Evolutionary conservation across 2,329 filamentous ascomycete genomes (phyloP).

Genomic region (Penicillium italicum): DNA sequence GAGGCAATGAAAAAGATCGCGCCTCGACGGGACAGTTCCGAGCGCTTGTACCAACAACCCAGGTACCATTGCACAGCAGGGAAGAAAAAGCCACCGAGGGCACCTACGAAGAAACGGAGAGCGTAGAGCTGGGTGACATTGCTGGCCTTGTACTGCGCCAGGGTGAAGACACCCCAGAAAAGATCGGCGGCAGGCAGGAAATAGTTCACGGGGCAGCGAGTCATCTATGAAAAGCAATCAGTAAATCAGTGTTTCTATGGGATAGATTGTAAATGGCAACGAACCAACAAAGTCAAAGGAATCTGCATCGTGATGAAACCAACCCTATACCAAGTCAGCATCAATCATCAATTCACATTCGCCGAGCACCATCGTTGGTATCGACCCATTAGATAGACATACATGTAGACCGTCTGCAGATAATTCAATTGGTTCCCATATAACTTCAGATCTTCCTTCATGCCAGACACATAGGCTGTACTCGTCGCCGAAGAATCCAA

Average conservation of each 20-base stretch:
- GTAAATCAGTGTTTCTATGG: neutral
- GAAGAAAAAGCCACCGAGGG: constrained; percentile 34
- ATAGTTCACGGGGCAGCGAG: constrained; percentile 19
- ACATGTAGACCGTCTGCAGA: constrained; percentile 21
- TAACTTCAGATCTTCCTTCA: constrained; percentile 21
- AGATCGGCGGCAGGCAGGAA: constrained; percentile 19
- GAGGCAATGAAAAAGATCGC: constrained; percentile 26
- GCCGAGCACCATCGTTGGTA: neutral
- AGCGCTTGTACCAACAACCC: constrained; percentile 24
- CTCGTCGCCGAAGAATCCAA: constrained; percentile 21
- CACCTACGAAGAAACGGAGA: constrained; percentile 35
- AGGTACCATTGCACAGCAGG: constrained; percentile 26
- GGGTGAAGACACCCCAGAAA: constrained; percentile 17
- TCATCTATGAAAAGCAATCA: constrained; percentile 10
- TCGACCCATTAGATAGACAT: neutral
- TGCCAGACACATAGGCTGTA: constrained; percentile 23
- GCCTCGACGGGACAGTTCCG: constrained; percentile 20
- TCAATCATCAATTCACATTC: neutral
- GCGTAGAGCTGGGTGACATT: constrained; percentile 28
- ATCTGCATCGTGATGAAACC: constrained; percentile 22
- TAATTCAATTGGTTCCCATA: constrained; percentile 25
- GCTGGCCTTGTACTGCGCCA: constrained; percentile 18
- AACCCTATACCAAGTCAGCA: constrained; percentile 8
- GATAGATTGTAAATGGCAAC: neutral
- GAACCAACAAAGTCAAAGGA: constrained; percentile 16